Evolutionary conservation across 306 rosid species (phyloP), one percentile per base, ranked within the genome.

Genomic region (Quercus mongolica): DNA sequence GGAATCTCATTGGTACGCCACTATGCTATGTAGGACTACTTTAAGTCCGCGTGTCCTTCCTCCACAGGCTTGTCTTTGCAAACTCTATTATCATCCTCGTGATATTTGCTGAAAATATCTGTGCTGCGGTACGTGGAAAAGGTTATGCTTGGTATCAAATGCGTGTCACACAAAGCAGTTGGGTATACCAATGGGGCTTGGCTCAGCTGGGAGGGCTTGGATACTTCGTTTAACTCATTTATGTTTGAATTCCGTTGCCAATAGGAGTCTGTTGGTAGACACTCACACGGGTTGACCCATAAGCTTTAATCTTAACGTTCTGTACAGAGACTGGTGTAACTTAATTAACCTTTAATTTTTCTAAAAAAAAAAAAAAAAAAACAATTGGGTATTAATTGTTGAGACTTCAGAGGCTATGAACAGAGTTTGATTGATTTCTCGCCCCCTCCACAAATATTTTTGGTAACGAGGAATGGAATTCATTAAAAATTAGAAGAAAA

Each of bases 221-320:
- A 1, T 35, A 35, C 2, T 6, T 35, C 0, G 0, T 35, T 0
- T 35, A 35, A 35, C 9, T 0, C 0, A 35, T 0, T 6, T 35
- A 6, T 0, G 2, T 35, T 6, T 0, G 2, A 35, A 8, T 35
- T 1, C 0, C 1, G 2, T 0, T 35, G 0, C 9, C 0, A 35
- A 0, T 0, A 35, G 1, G 0, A 1, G 41, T 35, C 1, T 1
- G 38, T 35, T 35, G 41, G 41, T 6, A 2, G 41, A 8, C 0
- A 35, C 1, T 6, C 0, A 6, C 41, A 6, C 0, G 9, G 2
- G 0, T 1, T 35, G 41, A 0, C 2, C 0, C 2, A 35, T 35
- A 35, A 0, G 6, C 9, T 35, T 35, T 6, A 35, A 35, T 0
- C 41, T 6, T 6, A 5, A 2, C 9, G 0, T 0, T 0, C 0